These are phyloP conservation scores for Rhizomucor pusillus DNA, from an alignment of 371 early-diverging fungal genomes.

Conservation along the genomic window DNA sequence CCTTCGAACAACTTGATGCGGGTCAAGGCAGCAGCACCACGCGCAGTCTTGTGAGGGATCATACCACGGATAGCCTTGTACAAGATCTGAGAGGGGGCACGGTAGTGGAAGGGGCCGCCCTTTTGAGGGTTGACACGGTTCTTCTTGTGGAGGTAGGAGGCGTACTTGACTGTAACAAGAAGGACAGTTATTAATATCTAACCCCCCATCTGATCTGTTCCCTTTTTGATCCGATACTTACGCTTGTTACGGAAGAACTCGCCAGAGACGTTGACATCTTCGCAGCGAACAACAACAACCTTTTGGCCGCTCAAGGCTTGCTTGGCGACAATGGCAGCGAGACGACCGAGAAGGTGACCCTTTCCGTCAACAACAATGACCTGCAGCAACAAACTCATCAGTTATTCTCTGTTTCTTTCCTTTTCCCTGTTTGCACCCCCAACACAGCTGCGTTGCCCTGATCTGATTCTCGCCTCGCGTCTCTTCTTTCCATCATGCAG, in stretches of 20 bases:
- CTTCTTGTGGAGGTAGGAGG: constrained; percentile 97
- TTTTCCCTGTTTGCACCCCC: too few relatives aligned
- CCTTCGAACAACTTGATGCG: constrained; percentile 99
- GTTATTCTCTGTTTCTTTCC: neutral
- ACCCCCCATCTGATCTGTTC: too few relatives aligned
- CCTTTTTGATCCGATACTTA: constrained; percentile 42
- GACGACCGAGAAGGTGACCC: constrained; percentile 98
- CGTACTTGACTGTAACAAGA: constrained; percentile 79
- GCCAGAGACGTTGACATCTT: constrained; percentile 96
- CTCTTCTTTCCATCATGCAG: neutral
- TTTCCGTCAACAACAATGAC: constrained; percentile 99
- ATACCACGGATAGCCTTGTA: constrained; percentile 97
- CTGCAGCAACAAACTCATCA: constrained; percentile 42
- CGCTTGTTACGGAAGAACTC: constrained; percentile 98
- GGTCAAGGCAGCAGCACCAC: constrained; percentile 95
- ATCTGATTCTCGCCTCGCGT: neutral
- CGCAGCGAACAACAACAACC: constrained; percentile 97
- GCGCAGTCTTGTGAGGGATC: constrained; percentile 98
- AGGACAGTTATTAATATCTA: too few relatives aligned
- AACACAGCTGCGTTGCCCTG: neutral
- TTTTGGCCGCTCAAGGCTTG: constrained; percentile 96
- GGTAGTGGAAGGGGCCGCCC: constrained; percentile 98
- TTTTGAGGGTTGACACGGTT: constrained; percentile 96
- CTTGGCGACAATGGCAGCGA: constrained; percentile 98
- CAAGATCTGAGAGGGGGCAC: constrained; percentile 98